A percentile compares a stretch with the other conserved stretches of the same genome.
Conservation (phyloP, 805 yeast species). For the Candida montana region DNA sequence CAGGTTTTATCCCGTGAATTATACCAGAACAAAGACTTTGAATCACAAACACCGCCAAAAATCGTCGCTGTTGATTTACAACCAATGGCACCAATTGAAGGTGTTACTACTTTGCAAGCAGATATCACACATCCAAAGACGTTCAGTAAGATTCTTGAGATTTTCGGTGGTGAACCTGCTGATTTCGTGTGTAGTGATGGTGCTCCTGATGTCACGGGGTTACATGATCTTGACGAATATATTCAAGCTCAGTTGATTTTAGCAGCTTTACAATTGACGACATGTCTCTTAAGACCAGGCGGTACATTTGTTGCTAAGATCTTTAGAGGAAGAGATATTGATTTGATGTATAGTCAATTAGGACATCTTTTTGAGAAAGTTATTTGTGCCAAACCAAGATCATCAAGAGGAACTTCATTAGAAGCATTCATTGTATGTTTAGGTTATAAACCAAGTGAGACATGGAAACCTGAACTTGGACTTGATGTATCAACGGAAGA, state of each 20-base stretch:
- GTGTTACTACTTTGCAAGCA: slow-evolving; percentile 88
- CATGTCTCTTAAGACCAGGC: slow-evolving; percentile 82
- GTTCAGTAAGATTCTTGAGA: slow-evolving; percentile 61
- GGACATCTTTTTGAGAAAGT: slow-evolving; percentile 82
- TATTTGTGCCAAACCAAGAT: slow-evolving; percentile 92
- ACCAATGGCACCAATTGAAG: slow-evolving; percentile 94
- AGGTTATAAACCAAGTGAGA: slow-evolving; percentile 76
- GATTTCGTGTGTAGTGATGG: slow-evolving; percentile 97
- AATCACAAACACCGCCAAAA: slow-evolving; percentile 41
- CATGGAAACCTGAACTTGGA: slow-evolving; percentile 72
- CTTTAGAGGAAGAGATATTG: slow-evolving; percentile 94
- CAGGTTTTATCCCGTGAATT: slow-evolving; percentile 81
- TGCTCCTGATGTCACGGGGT: slow-evolving; percentile 97
- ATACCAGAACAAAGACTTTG: slow-evolving; percentile 35
- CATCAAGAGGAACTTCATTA: slow-evolving; percentile 89
- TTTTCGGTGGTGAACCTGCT: slow-evolving; percentile 89
- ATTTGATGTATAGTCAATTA: slow-evolving; percentile 85
- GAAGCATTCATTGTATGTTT: slow-evolving; percentile 93
- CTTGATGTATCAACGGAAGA: slow-evolving; percentile 67
- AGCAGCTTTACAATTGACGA: slow-evolving; percentile 87
- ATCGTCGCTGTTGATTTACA: slow-evolving; percentile 95
- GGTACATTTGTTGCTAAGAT: slow-evolving; percentile 96
- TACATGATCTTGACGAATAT: slow-evolving; percentile 95
- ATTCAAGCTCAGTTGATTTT: slow-evolving; percentile 91
- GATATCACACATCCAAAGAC: slow-evolving; percentile 97